Base-by-base conservation (phyloP, 73 alveolate species). In the Paramecium primaurelia region DNA sequence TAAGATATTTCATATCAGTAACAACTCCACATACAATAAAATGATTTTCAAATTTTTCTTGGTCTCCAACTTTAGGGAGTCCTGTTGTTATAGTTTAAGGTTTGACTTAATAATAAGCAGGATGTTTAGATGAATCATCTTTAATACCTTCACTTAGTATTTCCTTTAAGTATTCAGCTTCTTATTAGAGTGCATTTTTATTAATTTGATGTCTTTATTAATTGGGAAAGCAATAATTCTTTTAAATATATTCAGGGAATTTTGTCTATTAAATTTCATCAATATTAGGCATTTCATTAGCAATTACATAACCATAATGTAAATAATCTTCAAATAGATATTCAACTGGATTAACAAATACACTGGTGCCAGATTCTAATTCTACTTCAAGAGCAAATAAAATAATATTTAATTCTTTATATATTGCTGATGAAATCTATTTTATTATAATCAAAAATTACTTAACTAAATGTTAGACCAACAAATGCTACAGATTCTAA, bases 11-110 rank as follows among this genome's bases (percentile, higher is more conserved):
- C 92, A 98, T 91, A 60, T 98, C 99, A 51, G 95, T 38, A 8
- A 97, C 98, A 1, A 97, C 97, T 34, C 99, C 99, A 75, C 99
- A 98, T 28, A 98, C 98, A 45, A 98, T 98, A 10, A 97, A 97
- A 80, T 98, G 99, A 80, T 95, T 95, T 69, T 96, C 99, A 26
- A 98, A 92, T 38, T 93, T 96, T 71, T 96, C 93, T 59, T 28
- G 12, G 22, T 96, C 98, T 12, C 88, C 92, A 30, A 42, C 92
- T 28, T 85, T 59, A 10, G 86, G 75, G 42, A 89, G 77, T 8
- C 88, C 85, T 28, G 77, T 20, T 26, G 92, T 45, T 7, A 71
- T 60, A 11, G 88, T 89, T 20, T 59, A 34, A 8, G 77, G 77
- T 32, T 73, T 89, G 38, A 71, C 88, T 28, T 89, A 71, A 58